Evolutionary conservation across 2,329 filamentous ascomycete species (phyloP).

Genomic region (Trichoderma arundinaceum): DNA sequence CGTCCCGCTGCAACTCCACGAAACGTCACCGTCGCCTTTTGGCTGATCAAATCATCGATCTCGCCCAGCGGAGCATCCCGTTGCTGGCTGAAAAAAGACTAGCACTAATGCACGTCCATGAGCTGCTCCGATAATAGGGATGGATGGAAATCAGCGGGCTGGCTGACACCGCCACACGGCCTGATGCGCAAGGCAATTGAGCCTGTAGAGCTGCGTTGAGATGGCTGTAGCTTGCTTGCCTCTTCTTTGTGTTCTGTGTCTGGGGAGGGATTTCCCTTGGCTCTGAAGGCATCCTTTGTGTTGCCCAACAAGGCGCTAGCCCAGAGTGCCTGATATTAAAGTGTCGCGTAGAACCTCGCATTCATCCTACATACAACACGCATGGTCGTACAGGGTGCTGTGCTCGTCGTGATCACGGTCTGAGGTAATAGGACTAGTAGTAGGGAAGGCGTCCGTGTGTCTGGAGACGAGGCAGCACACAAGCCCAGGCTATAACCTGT

Average conservation of each 20-base stretch:
- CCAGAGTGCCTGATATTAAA: no score
- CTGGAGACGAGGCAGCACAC: not conserved
- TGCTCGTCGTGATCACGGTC: no score
- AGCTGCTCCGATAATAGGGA: slow-evolving; percentile 22
- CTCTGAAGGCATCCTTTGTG: not conserved
- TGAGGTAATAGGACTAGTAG: no score
- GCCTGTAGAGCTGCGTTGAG: not conserved
- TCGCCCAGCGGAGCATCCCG: slow-evolving; percentile 18
- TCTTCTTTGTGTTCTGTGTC: no score
- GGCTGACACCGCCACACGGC: slow-evolving; percentile 22
- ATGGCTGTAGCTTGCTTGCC: not conserved
- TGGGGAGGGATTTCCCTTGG: no score
- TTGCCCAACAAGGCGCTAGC: no score
- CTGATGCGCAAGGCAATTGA: not conserved
- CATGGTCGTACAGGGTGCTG: not conserved
- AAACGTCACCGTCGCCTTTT: slow-evolving; percentile 21
- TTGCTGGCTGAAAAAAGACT: slow-evolving; percentile 9
- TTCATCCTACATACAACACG: no score
- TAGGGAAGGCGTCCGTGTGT: no score
- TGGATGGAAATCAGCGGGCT: slow-evolving; percentile 2
- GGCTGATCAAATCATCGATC: slow-evolving; percentile 29
- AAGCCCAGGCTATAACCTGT: not conserved
- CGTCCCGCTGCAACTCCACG: slow-evolving; percentile 24
- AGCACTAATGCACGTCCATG: slow-evolving; percentile 17
- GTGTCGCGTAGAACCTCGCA: no score